Base-by-base conservation (phyloP, 495 filamentous ascomycete genomes). In the Penicillium angulare region DNA sequence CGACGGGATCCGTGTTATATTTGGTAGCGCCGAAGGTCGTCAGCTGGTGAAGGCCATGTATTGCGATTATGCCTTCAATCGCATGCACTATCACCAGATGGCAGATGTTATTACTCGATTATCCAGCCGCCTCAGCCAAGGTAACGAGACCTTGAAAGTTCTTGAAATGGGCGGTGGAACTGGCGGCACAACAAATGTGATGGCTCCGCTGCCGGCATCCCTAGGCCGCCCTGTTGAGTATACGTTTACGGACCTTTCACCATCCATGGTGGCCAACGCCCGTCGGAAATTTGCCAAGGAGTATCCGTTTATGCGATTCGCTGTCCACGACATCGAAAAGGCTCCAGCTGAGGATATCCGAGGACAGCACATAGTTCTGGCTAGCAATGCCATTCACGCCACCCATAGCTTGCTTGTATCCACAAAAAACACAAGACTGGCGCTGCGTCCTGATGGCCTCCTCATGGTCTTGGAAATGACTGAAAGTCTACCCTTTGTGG, bases 351-450 rank as follows among this genome's bases (percentile, higher is more conserved):
- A 60, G 1, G 65, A 75, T 0, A 48, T 79, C 1, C 36, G 63
- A 1, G 58, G 62, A 5, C 71, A 78, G 23, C 73, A 80, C 49
- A 60, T 80, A 16, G 57, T 80, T 21, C 53, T 82, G 2, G 71
- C 75, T 0, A 79, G 65, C 35, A 79, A 80, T 41, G 68, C 63
- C 2, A 60, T 82, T 0, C 79, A 82, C 33, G 78, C 79, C 0
- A 82, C 79, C 0, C 66, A 66, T 9, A 64, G 54, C 22, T 50
- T 79, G 33, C 16, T 15, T 0, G 43, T 16, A 0, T 74, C 74
- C 0, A 38, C 51, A 1, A 52, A 21, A 1, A 67, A 77, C 35
- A 66, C 76, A 1, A 57, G 47, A 6, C 29, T 55, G 12, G 50
- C 72, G 34, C 58, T 80, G 0, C 64, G 66, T 0, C 53, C 66